Evolutionary conservation across 495 filamentous ascomycete genomes (phyloP).

Genomic region (Xylaria curta): DNA sequence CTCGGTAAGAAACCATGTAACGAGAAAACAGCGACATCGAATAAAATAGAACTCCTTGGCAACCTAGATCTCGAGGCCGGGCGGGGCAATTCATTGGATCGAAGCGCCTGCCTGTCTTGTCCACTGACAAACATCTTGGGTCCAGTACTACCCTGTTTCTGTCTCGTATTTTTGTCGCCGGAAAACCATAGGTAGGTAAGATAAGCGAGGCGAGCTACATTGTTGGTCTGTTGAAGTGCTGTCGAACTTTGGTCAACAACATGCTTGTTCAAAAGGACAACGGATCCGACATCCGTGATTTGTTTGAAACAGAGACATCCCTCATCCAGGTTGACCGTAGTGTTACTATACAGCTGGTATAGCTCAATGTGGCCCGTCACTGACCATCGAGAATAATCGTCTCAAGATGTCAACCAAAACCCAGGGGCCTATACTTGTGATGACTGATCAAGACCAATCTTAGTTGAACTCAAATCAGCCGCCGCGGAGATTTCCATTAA

Average conservation of each 20-base stretch:
- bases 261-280: no score
- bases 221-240: not conserved
- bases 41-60: not conserved
- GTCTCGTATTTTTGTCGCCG: not conserved
- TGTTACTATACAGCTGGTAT: not conserved
- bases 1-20: not conserved
- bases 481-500: slow-evolving; percentile 1
- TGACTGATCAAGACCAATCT: not conserved
- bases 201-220: not conserved
- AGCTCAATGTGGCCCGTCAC: not conserved
- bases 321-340: no score
- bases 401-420: not conserved
- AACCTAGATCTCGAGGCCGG: not conserved
- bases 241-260: no score
- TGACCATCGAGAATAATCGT: not conserved
- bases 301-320: no score
- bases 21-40: not conserved
- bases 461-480: not conserved
- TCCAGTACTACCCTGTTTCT: not conserved
- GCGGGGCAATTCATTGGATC: slow-evolving; percentile 1
- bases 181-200: not conserved
- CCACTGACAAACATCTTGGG: slow-evolving; percentile 5
- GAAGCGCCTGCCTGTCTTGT: not conserved
- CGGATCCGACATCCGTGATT: no score
- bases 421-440: not conserved